Evolutionary conservation across 2,329 filamentous ascomycete genomes (phyloP), one percentile per base, ranked within the genome.

Genomic region (Microcyclospora tardicrescens): DNA sequence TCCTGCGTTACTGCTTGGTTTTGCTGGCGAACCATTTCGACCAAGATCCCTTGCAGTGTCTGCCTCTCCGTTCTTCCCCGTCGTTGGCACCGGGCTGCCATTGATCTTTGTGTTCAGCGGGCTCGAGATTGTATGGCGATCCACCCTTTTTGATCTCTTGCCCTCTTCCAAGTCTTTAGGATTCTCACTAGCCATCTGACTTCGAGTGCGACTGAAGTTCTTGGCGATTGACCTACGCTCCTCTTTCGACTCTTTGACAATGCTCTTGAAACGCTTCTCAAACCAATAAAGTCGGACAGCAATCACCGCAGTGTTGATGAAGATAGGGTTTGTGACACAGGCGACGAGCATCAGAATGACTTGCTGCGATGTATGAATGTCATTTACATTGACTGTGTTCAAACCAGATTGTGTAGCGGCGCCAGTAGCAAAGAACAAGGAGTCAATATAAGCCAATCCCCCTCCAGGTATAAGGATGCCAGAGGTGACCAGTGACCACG

Each of bases 271-370:
- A 6, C 87, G 77, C 61, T 93, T 94, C 62, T 98, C 87, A 57
- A 98, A 98, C 89, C 89, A 98, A 62, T 94, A 95, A 2, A 98
- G 68, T 16, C 91, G 81, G 11, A 96, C 71, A 51, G 94, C 89
- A 6, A 98, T 91, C 33, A 98, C 85, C 33, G 76, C 81, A 2
- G 82, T 76, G 55, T 93, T 78, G 51, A 94, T 79, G 34, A 82
- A 79, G 44, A 94, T 91, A 0, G 86, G 86, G 36, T 85, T 93
- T 16, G 80, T 77, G 10, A 84, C 51, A 68, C 85, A 79, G 3
- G 80, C 68, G 31, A 84, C 68, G 6, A 86, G 52, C 51, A 81
- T 86, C 16, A 93, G 64, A 36, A 82, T 69, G 32, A 84, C 56
- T 51, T 72, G 69, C 47, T 71, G 68, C 49, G 69, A 70, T 9